Evolutionary conservation across 2,329 filamentous ascomycete species (phyloP).

Genomic region (Trichoderma sp.): DNA sequence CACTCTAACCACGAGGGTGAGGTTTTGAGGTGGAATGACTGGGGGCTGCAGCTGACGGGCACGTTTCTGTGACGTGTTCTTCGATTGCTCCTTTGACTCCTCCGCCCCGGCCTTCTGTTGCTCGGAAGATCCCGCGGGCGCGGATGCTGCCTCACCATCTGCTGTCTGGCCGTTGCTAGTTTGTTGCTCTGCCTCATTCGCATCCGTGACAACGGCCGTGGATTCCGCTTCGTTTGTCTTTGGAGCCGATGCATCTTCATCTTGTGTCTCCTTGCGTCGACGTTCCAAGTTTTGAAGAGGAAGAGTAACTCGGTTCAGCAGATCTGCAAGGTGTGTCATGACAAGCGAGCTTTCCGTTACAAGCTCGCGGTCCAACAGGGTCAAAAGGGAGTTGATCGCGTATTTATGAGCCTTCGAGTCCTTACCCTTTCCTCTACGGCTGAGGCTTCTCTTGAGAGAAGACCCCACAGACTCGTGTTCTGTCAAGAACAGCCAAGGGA

Average conservation of each 20-base stretch:
- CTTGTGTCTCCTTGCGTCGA: conserved; percentile 71
- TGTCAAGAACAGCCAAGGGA: conserved; percentile 87
- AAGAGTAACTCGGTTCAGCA: conserved; percentile 84
- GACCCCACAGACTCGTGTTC: conserved; percentile 79
- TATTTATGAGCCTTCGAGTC: conserved; percentile 82
- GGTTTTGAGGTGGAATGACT: conserved; percentile 81
- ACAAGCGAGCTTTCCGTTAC: conserved; percentile 97
- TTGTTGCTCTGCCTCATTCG: conserved; percentile 32
- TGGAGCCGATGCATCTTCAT: conserved; percentile 40
- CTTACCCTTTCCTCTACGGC: conserved; percentile 84
- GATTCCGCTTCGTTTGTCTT: conserved; percentile 42
- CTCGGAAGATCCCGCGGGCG: conserved; percentile 28
- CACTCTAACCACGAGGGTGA: conserved; percentile 93
- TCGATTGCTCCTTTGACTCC: conserved; percentile 34
- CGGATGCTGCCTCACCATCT: conserved; percentile 26
- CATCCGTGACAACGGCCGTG: conserved; percentile 29
- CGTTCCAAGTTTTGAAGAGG: conserved; percentile 80
- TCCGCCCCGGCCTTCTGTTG: conserved; percentile 29
- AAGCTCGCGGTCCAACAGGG: conserved; percentile 84
- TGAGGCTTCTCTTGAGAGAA: conserved; percentile 71
- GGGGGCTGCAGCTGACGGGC: conserved; percentile 70
- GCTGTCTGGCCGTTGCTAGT: conserved; percentile 29
- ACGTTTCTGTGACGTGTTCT: conserved; percentile 46
- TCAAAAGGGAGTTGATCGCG: conserved; percentile 86
- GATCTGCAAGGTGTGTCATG: conserved; percentile 87